Evolutionary conservation across 257 asterid species (phyloP).

Genomic region (Cinchona pubescens): DNA sequence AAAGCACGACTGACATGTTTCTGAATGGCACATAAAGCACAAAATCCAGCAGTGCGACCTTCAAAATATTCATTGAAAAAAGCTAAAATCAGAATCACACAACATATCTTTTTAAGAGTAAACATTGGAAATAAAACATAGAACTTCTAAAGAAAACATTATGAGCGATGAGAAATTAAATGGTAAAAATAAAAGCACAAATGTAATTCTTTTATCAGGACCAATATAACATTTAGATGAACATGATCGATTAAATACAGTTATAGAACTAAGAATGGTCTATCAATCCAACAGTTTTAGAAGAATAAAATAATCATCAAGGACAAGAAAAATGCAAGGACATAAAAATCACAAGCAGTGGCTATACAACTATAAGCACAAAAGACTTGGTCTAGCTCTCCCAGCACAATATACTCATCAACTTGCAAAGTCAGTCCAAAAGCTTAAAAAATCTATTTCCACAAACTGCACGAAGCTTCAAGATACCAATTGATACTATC

Average conservation of each 20-base stretch:
- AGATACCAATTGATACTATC: too few species aligned
- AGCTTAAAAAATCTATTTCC: too few species aligned
- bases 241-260: not conserved
- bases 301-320: not conserved
- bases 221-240: not conserved
- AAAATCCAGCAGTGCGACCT: slow-evolving; percentile 92
- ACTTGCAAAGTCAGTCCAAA: not conserved
- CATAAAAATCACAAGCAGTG: not conserved
- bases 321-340: not conserved
- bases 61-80: slow-evolving; percentile 25
- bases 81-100: slow-evolving; percentile 19
- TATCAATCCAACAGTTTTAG: not conserved
- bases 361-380: not conserved
- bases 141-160: not conserved
- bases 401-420: not conserved
- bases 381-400: not conserved
- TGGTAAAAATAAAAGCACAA: not conserved
- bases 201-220: not conserved
- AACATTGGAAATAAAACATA: not conserved
- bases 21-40: slow-evolving; percentile 98
- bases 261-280: not conserved
- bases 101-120: not conserved
- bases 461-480: too few species aligned
- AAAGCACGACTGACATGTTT: slow-evolving; percentile 94
- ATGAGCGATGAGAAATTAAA: too few species aligned